A percentile compares a stretch with the other conserved stretches of the same genome.
These are phyloP conservation scores for Aspergillus affinis DNA, from an alignment of 495 filamentous ascomycete genomes.

Conservation along the genomic window DNA sequence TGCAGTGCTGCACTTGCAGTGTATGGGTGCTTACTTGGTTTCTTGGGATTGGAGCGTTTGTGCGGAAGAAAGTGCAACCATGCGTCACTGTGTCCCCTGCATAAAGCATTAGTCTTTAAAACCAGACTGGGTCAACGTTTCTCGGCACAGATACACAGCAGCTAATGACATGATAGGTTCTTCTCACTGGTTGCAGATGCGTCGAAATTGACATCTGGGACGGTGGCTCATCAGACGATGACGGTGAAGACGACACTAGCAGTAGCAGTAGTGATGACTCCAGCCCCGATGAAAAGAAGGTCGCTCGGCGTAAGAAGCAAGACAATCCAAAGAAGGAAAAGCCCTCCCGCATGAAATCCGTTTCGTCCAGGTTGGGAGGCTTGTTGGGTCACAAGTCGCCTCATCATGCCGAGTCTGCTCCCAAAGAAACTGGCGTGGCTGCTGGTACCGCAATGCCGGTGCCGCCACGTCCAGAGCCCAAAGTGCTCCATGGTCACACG, in stretches of 20 bases:
- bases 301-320: conserved; percentile 13
- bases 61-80: not conserved
- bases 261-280: conserved; percentile 27
- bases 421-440: conserved; percentile 20
- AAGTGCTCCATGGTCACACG: conserved; percentile 86
- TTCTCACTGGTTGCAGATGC: conserved; percentile 82
- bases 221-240: conserved; percentile 49
- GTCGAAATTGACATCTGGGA: conserved; percentile 98
- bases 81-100: conserved; percentile 1
- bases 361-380: conserved; percentile 27
- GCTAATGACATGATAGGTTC: conserved; percentile 43
- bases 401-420: conserved; percentile 1
- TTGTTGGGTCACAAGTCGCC: conserved; percentile 25
- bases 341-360: conserved; percentile 15
- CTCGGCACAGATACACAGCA: not conserved
- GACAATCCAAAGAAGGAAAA: conserved; percentile 22
- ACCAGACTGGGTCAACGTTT: not conserved
- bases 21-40: conserved; percentile 9
- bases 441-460: conserved; percentile 27
- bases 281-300: conserved; percentile 5
- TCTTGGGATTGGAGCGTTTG: not conserved
- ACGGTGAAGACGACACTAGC: conserved; percentile 16
- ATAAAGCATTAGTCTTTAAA: not conserved
- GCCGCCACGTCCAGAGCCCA: conserved; percentile 58
- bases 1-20: not conserved